Evolutionary conservation across 805 yeast genomes (phyloP), one percentile per base, ranked within the genome.

Genomic region (Nakazawaea wyomingensis): DNA sequence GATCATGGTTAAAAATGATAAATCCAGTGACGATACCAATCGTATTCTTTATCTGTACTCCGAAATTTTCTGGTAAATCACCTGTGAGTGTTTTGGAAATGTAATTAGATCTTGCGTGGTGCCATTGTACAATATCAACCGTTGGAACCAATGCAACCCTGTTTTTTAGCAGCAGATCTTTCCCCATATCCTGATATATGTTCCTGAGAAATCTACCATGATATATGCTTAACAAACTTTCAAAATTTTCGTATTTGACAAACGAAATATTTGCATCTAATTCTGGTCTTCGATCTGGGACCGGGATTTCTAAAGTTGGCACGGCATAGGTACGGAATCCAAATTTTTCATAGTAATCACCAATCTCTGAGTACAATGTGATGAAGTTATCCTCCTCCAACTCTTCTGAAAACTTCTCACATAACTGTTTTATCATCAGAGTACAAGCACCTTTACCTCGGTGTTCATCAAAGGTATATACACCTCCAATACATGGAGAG

Each of bases 341-440:
- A 49, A 82, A 76, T 48, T 68, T 64, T 29, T 68, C 63, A 58
- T 88, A 88, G 51, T 72, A 85, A 26, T 69, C 72, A 13, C 85
- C 91, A 17, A 85, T 77, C 38, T 82, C 93, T 48, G 91, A 82
- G 69, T 85, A 86, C 40, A 87, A 68, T 32, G 67, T 65, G 29
- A 70, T 58, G 26, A 67, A 58, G 21, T 57, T 57, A 26, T 58
- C 35, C 3, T 59, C 48, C 19, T 62, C 71, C 45, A 55, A 56
- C 7, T 50, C 11, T 2, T 47, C 32, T 4, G 28, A 28, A 34
- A 55, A 34, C 33, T 47, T 16, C 5, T 58, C 50, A 42, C 65
- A 61, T 29, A 76, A 50, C 19, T 43, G 37, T 11, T 44, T 44
- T 34, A 81, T 60, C 81, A 81, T 71, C 21, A 45, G 42, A 6